These are phyloP conservation scores for Metschnikowia cubensis DNA, from an alignment of 805 yeast genomes.

Conservation along the genomic window DNA sequence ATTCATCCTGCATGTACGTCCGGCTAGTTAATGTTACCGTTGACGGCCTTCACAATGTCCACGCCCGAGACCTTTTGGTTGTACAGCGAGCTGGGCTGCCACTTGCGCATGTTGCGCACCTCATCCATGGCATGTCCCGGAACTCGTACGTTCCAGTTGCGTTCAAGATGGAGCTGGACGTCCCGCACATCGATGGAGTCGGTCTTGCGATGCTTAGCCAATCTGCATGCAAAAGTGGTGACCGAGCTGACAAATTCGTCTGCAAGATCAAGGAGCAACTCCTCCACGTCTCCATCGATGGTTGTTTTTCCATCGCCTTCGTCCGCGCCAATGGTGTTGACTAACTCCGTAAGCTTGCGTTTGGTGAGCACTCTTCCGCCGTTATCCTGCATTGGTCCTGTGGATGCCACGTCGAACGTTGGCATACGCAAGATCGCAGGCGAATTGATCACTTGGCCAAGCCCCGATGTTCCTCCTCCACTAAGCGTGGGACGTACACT, in stretches of 20 bases:
- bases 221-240: constrained; percentile 86
- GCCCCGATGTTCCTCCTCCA: constrained; percentile 78
- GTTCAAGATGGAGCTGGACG: constrained; percentile 84
- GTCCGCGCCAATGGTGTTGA: constrained; percentile 74
- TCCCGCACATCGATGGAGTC: constrained; percentile 86
- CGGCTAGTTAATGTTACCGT: constrained; percentile 35
- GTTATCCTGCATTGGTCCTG: constrained; percentile 42
- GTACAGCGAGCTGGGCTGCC: constrained; percentile 61
- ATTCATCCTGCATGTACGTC: too few relatives aligned
- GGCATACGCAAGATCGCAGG: constrained; percentile 77
- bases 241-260: constrained; percentile 93
- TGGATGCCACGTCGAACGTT: constrained; percentile 60
- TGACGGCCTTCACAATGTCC: constrained; percentile 58
- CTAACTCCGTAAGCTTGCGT: constrained; percentile 83
- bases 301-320: constrained; percentile 88
- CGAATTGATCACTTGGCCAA: constrained; percentile 58
- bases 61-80: constrained; percentile 67
- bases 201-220: constrained; percentile 91
- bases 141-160: constrained; percentile 90
- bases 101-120: constrained; percentile 69
- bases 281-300: constrained; percentile 96
- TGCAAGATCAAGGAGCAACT: constrained; percentile 82
- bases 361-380: constrained; percentile 83
- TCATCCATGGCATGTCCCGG: constrained; percentile 95
- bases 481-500: constrained; percentile 68